These are phyloP conservation scores for Fusarium foetens DNA, from an alignment of 2,329 filamentous ascomycete genomes.

Conservation along the genomic window DNA sequence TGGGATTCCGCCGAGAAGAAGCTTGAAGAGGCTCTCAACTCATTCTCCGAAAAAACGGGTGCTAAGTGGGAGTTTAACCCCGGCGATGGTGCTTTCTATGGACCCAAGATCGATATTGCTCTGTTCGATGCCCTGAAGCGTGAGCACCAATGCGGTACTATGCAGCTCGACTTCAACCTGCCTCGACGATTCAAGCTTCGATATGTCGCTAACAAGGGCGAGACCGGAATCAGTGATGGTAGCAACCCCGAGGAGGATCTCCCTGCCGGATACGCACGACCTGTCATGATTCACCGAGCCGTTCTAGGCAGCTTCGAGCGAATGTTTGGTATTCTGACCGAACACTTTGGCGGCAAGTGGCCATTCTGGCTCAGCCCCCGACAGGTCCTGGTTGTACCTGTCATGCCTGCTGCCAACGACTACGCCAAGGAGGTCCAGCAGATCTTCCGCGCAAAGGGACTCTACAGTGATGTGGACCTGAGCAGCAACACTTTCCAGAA, in stretches of 20 bases:
- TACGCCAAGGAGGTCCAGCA: conserved; percentile 80
- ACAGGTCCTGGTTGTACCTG: conserved; percentile 69
- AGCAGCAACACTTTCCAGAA: conserved; percentile 85
- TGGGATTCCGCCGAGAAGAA: conserved; percentile 91
- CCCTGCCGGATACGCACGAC: conserved; percentile 77
- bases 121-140: conserved; percentile 88
- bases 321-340: conserved; percentile 78
- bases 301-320: conserved; percentile 77
- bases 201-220: conserved; percentile 63
- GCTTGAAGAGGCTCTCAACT: conserved; percentile 80
- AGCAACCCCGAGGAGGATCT: conserved; percentile 57
- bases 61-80: conserved; percentile 89
- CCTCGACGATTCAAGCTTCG: conserved; percentile 55
- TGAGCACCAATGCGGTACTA: conserved; percentile 73
- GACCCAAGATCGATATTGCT: conserved; percentile 97
- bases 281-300: conserved; percentile 88
- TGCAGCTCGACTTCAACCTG: conserved; percentile 93
- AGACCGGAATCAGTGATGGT: conserved; percentile 56
- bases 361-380: conserved; percentile 89
- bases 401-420: conserved; percentile 81
- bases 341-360: conserved; percentile 90
- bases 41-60: conserved; percentile 71
- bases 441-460: conserved; percentile 72
- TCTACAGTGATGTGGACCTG: conserved; percentile 71
- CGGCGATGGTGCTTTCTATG: conserved; percentile 97